Conservation (phyloP, 1,139 yeast genomes). For the Taphrina communis region DNA sequence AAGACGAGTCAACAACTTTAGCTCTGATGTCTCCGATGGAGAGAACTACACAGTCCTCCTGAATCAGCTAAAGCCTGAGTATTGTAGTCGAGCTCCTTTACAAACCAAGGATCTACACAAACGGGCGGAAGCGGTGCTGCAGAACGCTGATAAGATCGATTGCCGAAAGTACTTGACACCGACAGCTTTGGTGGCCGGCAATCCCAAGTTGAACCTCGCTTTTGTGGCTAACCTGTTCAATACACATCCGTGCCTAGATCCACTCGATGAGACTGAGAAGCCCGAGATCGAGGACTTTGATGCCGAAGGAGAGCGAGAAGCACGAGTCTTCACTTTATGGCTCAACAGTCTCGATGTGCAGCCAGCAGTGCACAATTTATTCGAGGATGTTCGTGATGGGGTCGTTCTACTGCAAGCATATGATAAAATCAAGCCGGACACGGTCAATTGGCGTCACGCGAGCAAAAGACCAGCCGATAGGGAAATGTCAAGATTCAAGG, state of each 20-base stretch:
- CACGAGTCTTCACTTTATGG: slow-evolving; percentile 97
- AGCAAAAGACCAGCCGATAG: slow-evolving; percentile 77
- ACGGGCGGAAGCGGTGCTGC: slow-evolving; percentile 85
- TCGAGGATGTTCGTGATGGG: slow-evolving; percentile 94
- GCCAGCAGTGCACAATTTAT: slow-evolving; percentile 87
- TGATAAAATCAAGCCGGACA: slow-evolving; percentile 93
- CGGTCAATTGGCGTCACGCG: slow-evolving; percentile 77
- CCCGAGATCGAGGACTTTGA: slow-evolving; percentile 86
- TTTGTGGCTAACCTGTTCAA: slow-evolving; percentile 96
- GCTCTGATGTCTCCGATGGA: slow-evolving; percentile 89
- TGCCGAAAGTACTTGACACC: slow-evolving; percentile 96
- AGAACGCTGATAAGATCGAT: slow-evolving; percentile 85
- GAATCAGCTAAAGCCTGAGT: slow-evolving; percentile 83
- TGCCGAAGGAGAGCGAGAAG: slow-evolving; percentile 99
- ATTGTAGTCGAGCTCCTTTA: slow-evolving; percentile 81
- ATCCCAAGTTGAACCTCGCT: slow-evolving; percentile 93
- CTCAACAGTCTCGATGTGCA: slow-evolving; percentile 93
- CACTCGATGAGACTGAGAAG: slow-evolving; percentile 88
- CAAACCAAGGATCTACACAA: slow-evolving; percentile 70
- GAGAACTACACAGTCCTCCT: slow-evolving; percentile 90
- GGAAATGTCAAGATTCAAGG: slow-evolving; percentile 87
- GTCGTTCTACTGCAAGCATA: slow-evolving; percentile 86
- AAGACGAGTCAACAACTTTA: slow-evolving; percentile 79
- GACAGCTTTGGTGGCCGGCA: slow-evolving; percentile 89
- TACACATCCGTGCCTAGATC: slow-evolving; percentile 95